Conservation (phyloP, 148 eudicot species). For the Rheum nobile region DNA sequence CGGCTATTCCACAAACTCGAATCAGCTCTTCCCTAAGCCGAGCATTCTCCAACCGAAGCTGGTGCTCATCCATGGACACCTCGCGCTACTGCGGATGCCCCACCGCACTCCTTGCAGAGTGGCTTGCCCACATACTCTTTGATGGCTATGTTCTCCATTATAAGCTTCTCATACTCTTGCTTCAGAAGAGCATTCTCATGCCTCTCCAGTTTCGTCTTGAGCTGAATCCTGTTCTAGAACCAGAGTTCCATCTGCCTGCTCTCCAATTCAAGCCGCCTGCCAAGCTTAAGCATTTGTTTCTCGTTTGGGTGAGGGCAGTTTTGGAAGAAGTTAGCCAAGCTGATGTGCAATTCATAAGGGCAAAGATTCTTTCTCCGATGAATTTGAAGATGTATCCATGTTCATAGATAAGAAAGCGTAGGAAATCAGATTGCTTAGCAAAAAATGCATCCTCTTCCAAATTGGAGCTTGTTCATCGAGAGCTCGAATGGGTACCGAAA, state of each 20-base stretch:
- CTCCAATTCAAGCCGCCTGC: conserved; percentile 45
- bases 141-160: conserved; percentile 17
- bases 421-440: too few relatives aligned
- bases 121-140: conserved; percentile 25
- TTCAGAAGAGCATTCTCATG: conserved; percentile 22
- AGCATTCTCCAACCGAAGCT: too few relatives aligned
- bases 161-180: conserved; percentile 23
- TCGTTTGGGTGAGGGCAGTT: conserved; percentile 71
- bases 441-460: too few relatives aligned
- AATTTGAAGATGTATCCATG: too few relatives aligned
- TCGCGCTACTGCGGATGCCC: too few relatives aligned
- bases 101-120: too few relatives aligned
- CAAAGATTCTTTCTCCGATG: too few relatives aligned
- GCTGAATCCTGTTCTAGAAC: conserved; percentile 82
- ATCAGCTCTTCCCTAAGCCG: conserved; percentile 22
- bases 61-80: too few relatives aligned
- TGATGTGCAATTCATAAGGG: too few relatives aligned
- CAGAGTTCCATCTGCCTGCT: conserved; percentile 71
- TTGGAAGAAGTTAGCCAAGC: conserved; percentile 40
- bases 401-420: too few relatives aligned
- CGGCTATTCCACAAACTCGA: background rate
- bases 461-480: too few relatives aligned
- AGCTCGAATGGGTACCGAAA: too few relatives aligned
- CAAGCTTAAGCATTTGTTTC: conserved; percentile 54
- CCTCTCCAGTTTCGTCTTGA: conserved; percentile 43